These are phyloP conservation scores for Holtermanniella nyarrowii DNA, from an alignment of 768 basidiomycete genomes.

Conservation along the genomic window DNA sequence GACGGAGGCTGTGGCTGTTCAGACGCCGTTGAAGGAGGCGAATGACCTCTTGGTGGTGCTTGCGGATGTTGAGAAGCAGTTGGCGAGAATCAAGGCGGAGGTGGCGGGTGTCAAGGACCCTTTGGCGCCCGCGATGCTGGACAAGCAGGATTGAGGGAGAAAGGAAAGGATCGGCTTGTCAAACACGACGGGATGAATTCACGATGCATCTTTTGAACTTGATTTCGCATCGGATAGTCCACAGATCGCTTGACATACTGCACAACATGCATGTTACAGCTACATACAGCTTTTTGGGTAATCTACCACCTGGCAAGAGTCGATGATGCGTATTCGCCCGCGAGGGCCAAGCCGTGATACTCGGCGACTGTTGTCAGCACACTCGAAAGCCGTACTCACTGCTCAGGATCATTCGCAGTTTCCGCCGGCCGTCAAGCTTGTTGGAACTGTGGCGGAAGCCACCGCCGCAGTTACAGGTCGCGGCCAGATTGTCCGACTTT, in stretches of 20 bases:
- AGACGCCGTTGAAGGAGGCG: background rate
- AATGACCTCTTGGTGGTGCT: background rate
- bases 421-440: constrained; percentile 60
- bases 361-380: constrained; percentile 19
- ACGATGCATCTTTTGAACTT: too few species aligned
- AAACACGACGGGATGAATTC: background rate
- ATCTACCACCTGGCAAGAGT: constrained; percentile 35
- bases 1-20: too few species aligned
- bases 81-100: background rate
- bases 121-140: background rate
- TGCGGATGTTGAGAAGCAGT: background rate
- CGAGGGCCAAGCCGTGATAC: constrained; percentile 37
- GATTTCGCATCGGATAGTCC: too few species aligned
- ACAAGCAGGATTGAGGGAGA: background rate
- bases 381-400: constrained; percentile 19
- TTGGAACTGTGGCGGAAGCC: constrained; percentile 62
- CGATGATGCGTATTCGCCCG: constrained; percentile 32
- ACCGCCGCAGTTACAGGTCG: constrained; percentile 81
- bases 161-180: too few species aligned
- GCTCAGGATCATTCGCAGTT: constrained; percentile 66
- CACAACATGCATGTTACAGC: too few species aligned
- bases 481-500: constrained; percentile 74
- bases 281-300: too few species aligned
- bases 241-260: too few species aligned
- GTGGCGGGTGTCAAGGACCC: background rate